A percentile compares a stretch with the other conserved stretches of the same genome.
phyloP scores from a whole-genome alignment of 768 basidiomycete genomes.

The Serendipita sp. region DNA sequence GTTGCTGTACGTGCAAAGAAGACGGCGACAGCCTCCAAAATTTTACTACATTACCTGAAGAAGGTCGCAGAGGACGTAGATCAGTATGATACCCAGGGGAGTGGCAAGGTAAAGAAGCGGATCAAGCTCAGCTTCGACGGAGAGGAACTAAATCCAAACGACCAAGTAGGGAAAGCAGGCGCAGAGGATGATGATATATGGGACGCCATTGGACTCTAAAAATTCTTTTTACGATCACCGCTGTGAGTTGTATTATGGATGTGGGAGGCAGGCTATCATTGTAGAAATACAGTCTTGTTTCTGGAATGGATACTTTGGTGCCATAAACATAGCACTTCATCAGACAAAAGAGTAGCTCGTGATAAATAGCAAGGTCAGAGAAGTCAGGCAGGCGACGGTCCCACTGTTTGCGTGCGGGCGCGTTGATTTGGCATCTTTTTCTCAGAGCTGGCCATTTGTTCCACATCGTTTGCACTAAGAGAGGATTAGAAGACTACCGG shows the following conservation, averaged over 20 bases:
- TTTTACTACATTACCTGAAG: neutral
- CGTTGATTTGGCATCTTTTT: constrained; percentile 7
- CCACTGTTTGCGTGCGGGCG: neutral
- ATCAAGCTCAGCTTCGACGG: constrained; percentile 1
- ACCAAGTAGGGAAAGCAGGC: neutral
- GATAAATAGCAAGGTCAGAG: neutral
- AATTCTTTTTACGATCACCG: neutral
- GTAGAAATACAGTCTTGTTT: too few relatives aligned
- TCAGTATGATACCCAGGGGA: neutral
- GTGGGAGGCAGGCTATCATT: too few relatives aligned
- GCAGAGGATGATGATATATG: constrained; percentile 5
- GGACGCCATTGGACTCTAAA: neutral
- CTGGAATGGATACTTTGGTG: too few relatives aligned
- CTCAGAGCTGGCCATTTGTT: constrained; percentile 7
- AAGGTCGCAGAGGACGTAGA: neutral
- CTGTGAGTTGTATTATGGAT: neutral
- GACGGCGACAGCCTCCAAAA: neutral
- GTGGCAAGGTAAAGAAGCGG: neutral
- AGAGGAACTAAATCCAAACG: neutral
- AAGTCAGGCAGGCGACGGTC: neutral
- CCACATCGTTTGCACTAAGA: constrained; percentile 9
- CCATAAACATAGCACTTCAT: too few relatives aligned
- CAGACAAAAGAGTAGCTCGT: neutral
- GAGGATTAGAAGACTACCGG: neutral
- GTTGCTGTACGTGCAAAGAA: neutral